Evolutionary conservation across 2,329 filamentous ascomycete species (phyloP), one percentile per base, ranked within the genome.

Genomic region (Colletotrichum neosansevieriae): DNA sequence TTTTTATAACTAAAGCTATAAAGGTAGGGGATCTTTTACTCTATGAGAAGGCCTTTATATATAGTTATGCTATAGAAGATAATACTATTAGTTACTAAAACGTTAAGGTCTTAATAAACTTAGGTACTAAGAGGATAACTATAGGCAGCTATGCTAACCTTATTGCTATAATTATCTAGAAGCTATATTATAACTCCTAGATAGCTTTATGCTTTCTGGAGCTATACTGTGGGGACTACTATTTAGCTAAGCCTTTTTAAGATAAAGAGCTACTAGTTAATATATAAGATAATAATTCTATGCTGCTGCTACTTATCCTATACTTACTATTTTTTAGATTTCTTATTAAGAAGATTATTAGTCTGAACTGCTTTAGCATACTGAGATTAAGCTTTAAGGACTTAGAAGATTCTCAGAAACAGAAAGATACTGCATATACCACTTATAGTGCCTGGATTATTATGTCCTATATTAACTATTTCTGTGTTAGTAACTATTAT

Each of bases 21-120:
- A 77, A 79, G 42, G 80, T 82, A 0, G 86, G 86, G 0, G 83
- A 88, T 3, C 75, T 88, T 2, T 73, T 89, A 0, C 71, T 89
- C 1, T 88, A 84, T 50, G 86, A 89, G 67, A 89, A 88, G 69
- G 85, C 86, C 0, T 87, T 88, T 71, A 74, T 74, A 0, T 79
- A 86, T 72, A 76, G 69, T 19, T 82, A 76, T 49, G 71, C 67
- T 40, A 47, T 10, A 4, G 74, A 72, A 3, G 71, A 73, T 9
- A 71, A 67, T 7, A 54, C 42, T 7, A 5, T n/a, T 4, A 9
- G 51, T 32, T 29, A 17, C 4, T 70, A 64, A 4, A 74, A 72
- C 3, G 63, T 70, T 10, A 74, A 63, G 1, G n/a, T 83, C 0
- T 58, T 84, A 50, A 73, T 85, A 15, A 81, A 84, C 63, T 2